These are phyloP conservation scores for Fomitopsis pulvina DNA, from an alignment of 768 basidiomycete species.

Conservation along the genomic window DNA sequence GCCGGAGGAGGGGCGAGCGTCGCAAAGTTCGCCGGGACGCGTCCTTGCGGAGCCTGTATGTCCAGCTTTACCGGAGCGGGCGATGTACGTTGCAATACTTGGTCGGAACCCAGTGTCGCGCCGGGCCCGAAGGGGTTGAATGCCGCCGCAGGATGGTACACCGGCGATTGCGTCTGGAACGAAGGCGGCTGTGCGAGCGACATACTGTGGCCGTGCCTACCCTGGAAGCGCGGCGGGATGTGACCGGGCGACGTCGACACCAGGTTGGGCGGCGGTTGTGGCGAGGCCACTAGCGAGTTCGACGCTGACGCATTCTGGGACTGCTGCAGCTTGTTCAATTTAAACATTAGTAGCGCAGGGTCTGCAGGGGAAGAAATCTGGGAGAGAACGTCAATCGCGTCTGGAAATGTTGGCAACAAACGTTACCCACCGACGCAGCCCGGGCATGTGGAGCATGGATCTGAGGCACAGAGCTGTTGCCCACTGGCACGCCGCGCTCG, in stretches of 20 bases:
- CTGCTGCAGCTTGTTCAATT: constrained; percentile 79
- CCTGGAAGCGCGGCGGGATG: constrained; percentile 35
- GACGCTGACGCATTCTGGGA: constrained; percentile 47
- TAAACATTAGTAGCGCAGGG: constrained; percentile 73
- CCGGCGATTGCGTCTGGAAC: constrained; percentile 28
- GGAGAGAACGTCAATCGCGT: constrained; percentile 9
- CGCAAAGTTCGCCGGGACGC: constrained; percentile 38
- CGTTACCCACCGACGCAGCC: constrained; percentile 68
- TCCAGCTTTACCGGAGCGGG: constrained; percentile 24
- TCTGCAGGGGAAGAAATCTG: constrained; percentile 91
- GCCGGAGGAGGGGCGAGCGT: constrained; percentile 41
- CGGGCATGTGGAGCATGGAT: constrained; percentile 74
- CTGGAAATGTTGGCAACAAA: constrained; percentile 5
- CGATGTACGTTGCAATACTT: constrained; percentile 20
- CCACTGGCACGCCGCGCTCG: constrained; percentile 56
- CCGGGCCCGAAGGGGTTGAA: constrained; percentile 64
- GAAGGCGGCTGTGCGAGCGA: constrained; percentile 61
- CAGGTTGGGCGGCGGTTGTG: constrained; percentile 50
- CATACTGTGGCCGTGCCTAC: constrained; percentile 66
- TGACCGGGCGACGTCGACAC: constrained; percentile 45
- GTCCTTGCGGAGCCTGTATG: constrained; percentile 52
- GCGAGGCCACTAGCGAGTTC: constrained; percentile 57
- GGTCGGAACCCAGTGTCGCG: constrained; percentile 49
- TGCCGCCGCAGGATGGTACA: constrained; percentile 31
- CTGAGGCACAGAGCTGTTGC: constrained; percentile 46